Evolutionary conservation across 306 rosid species (phyloP), one percentile per base, ranked within the genome.

Genomic region (Vigna radiata): DNA sequence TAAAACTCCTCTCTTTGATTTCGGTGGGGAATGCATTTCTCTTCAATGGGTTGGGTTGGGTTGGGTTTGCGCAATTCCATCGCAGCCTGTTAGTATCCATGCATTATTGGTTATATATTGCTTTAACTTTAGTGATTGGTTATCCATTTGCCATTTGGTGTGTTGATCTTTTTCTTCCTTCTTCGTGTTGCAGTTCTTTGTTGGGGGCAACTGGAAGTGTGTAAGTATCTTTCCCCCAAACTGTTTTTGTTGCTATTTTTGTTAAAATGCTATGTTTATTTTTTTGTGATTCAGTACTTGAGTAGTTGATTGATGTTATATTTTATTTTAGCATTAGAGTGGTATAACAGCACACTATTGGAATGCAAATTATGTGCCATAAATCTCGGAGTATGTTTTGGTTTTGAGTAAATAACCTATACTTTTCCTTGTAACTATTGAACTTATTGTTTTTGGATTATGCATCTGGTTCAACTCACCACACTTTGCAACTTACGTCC

Each of bases 171-270:
- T 52, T 67, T 14, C 37, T 47, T 63, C 19, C 19, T 19, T 77
- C 53, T 36, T 66, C 70, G 76, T 88, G 56, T 77, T 81, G 64
- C 97, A 93, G 98, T 93, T 93, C 82, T 93, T 93, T 77, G 98
- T 93, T 67, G 98, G 98, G 44, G 98, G 98, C 85, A 93, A 93
- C 88, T 93, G 98, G 98, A 93, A 93, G 80, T 93, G 98, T 81
- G 98, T 93, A 87, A 91, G 98, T 91, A 79, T 71, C 70, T 73
- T 46, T 21, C 8, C 36, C 60, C 4, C 43, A 4, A 10, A 36
- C 13, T 61, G 47, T 4, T 25, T 29, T 31, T n/a, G 1, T 63
- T 76, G n/a, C 27, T 29, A 47, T 56, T 67, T 2, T 44, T 48
- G 16, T 71, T 37, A 3, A 65, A 48, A 18, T 80, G 44, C 78